Evolutionary conservation across 192 early-diverging fungal genomes (phyloP), one percentile per base, ranked within the genome.

Genomic region (Coemansia sp.): DNA sequence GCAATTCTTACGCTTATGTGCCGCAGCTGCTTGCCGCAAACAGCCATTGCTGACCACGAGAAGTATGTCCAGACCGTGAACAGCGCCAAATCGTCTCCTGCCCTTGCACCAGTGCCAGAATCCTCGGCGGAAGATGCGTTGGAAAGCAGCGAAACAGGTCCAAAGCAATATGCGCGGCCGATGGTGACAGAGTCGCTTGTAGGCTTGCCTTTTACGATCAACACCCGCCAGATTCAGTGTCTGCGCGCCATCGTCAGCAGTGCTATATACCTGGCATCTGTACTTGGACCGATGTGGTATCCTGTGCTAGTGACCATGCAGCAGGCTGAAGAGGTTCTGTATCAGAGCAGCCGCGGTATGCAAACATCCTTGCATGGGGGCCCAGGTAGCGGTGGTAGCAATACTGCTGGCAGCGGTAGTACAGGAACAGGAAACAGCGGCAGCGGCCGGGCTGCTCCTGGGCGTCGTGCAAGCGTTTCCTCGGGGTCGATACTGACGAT

Each of bases 301-400:
- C 74, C 88, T 30, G 85, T 97, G 2, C 65, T 97, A 34, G 91
- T 94, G 59, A 94, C 94, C 3, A 75, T 97, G 63, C 94, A 96
- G 67, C 85, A 89, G 22, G 89, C 91, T 2, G 94, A 97, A 47
- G 87, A 88, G 67, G 70, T 93, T 19, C 55, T 96, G 45, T 82
- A 84, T 29, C 71, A 64, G 56, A 75, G 60, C 45, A 60, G 42
- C 22, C 34, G 58, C 29, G 34, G 54, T 13, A 34, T 36, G 22
- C 33, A 57, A 27, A 9, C 50, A 29, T 33, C 52, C 27, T 33
- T 54, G 29, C 52, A 31, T 54, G 45, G 45, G 9, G 23, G 45
- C 25, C 8, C 52, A 19, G 52, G 52, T 27, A 15, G 25, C 14
- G 25, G 41, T 28, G 25, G 57, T 25, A 29, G 23, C 10, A 48